Base-by-base conservation (phyloP, 768 basidiomycete species). In the Lanmaoa pseudosensibilis region DNA sequence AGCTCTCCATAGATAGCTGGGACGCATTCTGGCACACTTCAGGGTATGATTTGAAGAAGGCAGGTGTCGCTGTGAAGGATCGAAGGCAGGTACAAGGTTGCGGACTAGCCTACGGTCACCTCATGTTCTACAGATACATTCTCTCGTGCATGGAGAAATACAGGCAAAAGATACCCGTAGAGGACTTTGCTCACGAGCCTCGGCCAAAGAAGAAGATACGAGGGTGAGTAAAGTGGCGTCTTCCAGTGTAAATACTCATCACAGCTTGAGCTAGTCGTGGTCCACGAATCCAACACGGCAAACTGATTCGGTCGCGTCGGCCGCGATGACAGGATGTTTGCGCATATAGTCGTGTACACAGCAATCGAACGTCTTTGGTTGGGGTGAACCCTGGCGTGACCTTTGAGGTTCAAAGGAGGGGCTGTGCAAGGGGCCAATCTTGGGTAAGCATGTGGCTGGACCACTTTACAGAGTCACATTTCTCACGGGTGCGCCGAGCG, bases 111-210 rank as follows among this genome's bases (percentile, higher is more conserved):
- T 55, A 44, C 34, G 52, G 39, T 52, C 16, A 52, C 36, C 43
- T 57, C 46, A 57, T 59, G 51, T 46, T 44, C 10, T 43, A 16
- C 61, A 93, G 92, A 66, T 94, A 94, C 64, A 83, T 92, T 54
- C 74, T 92, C 9, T 92, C 90, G 92, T 85, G 85, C 62, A 85
- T 91, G 85, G 84, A 90, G 66, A 92, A 90, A 66, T 94, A 80
- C 69, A 80, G 89, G 25, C 75, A 75, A 50, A 84, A 83, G 1
- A 64, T 75, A 27, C 74, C 83, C 1, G 76, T 88, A 3, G 67
- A 76, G 19, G 77, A 80, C 10, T 89, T 90, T 68, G 85, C 86
- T 7, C 83, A 89, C 62, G 83, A 84, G 50, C 69, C 79, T 12
- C 80, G 69, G 62, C 82, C 87, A n/a, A 88, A 83, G 72, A 93